phyloP scores from a whole-genome alignment of 169 alveolate genomes.

The Plasmodium knowlesi region DNA sequence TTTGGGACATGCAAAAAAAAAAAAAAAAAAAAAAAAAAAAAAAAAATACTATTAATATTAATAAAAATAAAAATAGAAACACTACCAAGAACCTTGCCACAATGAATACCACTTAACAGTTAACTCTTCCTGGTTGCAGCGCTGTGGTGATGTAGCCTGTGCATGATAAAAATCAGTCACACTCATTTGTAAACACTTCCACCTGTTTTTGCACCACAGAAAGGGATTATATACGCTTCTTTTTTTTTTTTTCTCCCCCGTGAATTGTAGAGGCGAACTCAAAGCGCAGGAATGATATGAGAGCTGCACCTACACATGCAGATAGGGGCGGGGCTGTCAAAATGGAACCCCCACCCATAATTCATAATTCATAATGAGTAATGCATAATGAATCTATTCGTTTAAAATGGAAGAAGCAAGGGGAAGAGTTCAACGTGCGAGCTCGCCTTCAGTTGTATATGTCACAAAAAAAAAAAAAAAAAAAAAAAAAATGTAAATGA shows the following conservation, averaged over 20 bases:
- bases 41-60: not conserved
- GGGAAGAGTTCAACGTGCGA: not conserved
- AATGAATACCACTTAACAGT: not conserved
- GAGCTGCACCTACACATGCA: not conserved
- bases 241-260: not conserved
- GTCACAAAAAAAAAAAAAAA: not conserved
- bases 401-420: not conserved
- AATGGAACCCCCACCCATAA: not conserved
- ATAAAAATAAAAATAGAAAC: not conserved
- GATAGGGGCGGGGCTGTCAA: not conserved
- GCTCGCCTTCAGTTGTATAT: not conserved
- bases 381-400: not conserved
- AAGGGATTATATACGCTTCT: not conserved
- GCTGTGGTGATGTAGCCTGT: not conserved
- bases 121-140: not conserved
- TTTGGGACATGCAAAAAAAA: not conserved
- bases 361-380: too few species aligned
- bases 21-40: too few species aligned
- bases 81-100: too few species aligned
- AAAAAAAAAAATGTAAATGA: too few species aligned
- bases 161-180: not conserved
- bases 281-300: not conserved
- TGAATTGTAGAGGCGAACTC: not conserved
- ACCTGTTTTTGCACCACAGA: not conserved
- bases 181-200: not conserved